Base-by-base conservation (phyloP, 768 basidiomycete genomes). In the Tricholomella constricta region DNA sequence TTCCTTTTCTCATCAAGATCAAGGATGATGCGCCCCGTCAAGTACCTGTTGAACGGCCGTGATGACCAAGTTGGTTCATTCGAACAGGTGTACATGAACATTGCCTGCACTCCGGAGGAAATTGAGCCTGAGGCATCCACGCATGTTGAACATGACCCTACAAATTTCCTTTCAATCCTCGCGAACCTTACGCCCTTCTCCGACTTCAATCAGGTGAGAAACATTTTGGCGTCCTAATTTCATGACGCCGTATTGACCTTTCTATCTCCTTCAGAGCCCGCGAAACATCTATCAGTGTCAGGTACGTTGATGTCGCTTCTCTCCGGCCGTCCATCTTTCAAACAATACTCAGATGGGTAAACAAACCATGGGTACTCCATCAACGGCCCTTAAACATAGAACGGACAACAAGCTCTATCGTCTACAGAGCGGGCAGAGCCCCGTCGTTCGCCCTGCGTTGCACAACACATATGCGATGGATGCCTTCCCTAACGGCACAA, bases 21-120 rank as follows among this genome's bases (percentile, higher is more conserved):
- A 32, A 79, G 97, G 61, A 97, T 99, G 94, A 99, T 99, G 97
- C 81, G 97, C 42, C 95, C 97, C 6, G 96, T 98, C 51, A 94
- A 89, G 65, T 96, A 89, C 70, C 74, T 98, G 36, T 76, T 78
- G 51, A 98, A 98, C 67, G 89, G 89, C 19, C 79, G 80, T 56
- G 80, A 90, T 56, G 97, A 99, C 68, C 90, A 91, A 67, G 80
- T 98, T 49, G 97, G 97, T 3, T 82, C 96, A 7, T 99, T 99
- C 62, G 97, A 99, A 70, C 97, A 99, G 72, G 97, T 98, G 5
- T 99, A 98, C 68, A 94, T 98, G 93, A 92, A 99, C 65, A 91
- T 99, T 66, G 96, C 97, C 2, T 88, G 91, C 62, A 91, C 84
- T 48, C 87, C 86, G 3, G 86, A 88, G 60, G 97, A 97, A 70